Base-by-base conservation (phyloP, 2,329 filamentous ascomycete species). In the Claviceps sp. region DNA sequence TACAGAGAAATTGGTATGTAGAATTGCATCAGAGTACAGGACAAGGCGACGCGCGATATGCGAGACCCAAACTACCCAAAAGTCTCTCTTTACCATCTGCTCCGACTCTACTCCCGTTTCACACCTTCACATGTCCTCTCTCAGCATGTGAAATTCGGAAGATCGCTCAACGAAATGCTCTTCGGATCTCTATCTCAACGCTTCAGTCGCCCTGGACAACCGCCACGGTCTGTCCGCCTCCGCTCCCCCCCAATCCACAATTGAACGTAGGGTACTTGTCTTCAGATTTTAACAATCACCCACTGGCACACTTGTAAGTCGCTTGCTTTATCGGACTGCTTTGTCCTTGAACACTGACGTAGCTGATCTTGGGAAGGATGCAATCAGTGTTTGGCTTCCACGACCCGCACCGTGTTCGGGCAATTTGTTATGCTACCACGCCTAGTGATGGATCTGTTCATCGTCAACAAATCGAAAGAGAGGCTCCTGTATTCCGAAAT, bases 231-330 rank as follows among this genome's bases (percentile, higher is more conserved):
- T 95, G 87, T 60, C 79, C 80, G n/a, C 93, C 93, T 2, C 93
- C 93, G 0, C 68, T 79, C 2, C 90, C 93, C 1, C 93, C 93
- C 1, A 76, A 73, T 44, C 89, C 90, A 0, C 80, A 85, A 57
- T 75, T 98, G n/a, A 91, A 88, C 58, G 82, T 98, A 54, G 93
- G 93, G 46, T 98, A 98, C 65, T 83, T 98, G 39, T 97, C 93
- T 3, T 97, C 93, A 0, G 93, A 98, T 68, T 98, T 98, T 69
- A 98, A 98, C 64, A 98, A 98, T 60, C 93, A 98, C 64, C 93
- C 93, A 4, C 72, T 98, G 37, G 93, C 93, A 23, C 93, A 98
- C 69, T 68, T 98, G 76, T 80, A 71, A 70, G 76, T 61, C 29
- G 29, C 34, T 40, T 26, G 11, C n/a, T 9, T 9, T 37, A 26